Conservation (phyloP, 2,329 filamentous ascomycete genomes). For the Aureobasidium pullulans region DNA sequence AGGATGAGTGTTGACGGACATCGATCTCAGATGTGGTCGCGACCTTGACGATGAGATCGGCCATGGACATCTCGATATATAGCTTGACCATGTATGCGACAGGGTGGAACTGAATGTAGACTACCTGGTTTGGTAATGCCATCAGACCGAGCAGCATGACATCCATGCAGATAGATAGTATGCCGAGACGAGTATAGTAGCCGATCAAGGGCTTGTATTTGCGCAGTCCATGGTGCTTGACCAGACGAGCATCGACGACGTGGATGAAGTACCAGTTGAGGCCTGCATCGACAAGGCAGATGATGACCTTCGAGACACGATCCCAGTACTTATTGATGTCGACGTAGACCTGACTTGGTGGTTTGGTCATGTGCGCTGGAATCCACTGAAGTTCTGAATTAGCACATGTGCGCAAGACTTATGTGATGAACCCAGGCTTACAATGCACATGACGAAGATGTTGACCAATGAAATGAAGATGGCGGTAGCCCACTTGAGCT, state of each 20-base stretch:
- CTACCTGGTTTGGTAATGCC: conserved; percentile 13
- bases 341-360: conserved; percentile 21
- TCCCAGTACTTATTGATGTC: conserved; percentile 33
- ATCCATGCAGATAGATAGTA: conserved; percentile 46
- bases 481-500: conserved; percentile 32
- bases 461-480: conserved; percentile 32
- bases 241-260: conserved; percentile 40
- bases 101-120: conserved; percentile 44
- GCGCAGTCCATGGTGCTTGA: conserved; percentile 39
- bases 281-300: conserved; percentile 29
- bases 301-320: conserved; percentile 31
- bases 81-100: conserved; percentile 39
- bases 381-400: conserved; percentile 25
- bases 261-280: conserved; percentile 36
- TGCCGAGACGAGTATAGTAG: conserved; percentile 45
- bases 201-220: conserved; percentile 45
- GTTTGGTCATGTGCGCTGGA: conserved; percentile 31
- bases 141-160: conserved; percentile 17
- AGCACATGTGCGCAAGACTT: background rate
- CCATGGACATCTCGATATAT: conserved; percentile 47
- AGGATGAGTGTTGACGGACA: background rate
- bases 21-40: conserved; percentile 18
- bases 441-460: conserved; percentile 21
- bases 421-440: background rate
- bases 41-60: conserved; percentile 41